Evolutionary conservation across 768 basidiomycete species (phyloP).

Genomic region (Lentinula edodes): DNA sequence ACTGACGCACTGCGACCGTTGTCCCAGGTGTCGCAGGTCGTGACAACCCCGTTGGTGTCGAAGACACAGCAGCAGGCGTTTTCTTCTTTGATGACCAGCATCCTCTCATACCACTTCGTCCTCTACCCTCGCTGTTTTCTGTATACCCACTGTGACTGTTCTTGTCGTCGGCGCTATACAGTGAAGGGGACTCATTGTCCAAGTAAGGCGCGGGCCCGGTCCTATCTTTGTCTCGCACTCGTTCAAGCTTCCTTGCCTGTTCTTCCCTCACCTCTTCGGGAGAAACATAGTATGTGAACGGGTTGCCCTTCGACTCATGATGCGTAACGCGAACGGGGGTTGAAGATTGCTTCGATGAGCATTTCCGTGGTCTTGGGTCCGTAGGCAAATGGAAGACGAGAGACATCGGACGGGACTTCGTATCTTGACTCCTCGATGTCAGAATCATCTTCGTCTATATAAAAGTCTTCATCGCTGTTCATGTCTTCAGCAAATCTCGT

Average conservation of each 20-base stretch:
- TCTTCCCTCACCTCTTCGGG: slow-evolving; percentile 2
- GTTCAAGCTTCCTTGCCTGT: background rate
- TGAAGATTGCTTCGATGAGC: slow-evolving; percentile 77
- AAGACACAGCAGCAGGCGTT: background rate
- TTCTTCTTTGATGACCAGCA: background rate
- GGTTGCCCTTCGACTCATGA: background rate
- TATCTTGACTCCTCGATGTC: slow-evolving; percentile 3
- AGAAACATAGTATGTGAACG: slow-evolving; percentile 5
- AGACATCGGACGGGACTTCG: slow-evolving; percentile 5
- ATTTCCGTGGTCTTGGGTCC: slow-evolving; percentile 64
- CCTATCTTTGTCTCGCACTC: background rate
- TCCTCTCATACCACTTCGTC: background rate
- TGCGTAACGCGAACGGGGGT: slow-evolving; percentile 51
- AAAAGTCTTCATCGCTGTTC: background rate
- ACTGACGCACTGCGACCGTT: background rate
- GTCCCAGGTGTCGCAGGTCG: background rate
- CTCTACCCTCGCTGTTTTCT: background rate
- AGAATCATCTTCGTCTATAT: background rate
- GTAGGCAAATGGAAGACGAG: slow-evolving; percentile 41
- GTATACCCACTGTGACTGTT: slow-evolving; percentile 1
- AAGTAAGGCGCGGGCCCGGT: background rate
- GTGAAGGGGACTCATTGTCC: background rate
- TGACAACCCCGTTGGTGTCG: background rate
- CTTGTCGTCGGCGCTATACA: background rate
- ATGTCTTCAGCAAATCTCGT: background rate